Conservation (phyloP, 1,284 basidiomycete genomes). For the Taiwanofungus camphoratus region DNA sequence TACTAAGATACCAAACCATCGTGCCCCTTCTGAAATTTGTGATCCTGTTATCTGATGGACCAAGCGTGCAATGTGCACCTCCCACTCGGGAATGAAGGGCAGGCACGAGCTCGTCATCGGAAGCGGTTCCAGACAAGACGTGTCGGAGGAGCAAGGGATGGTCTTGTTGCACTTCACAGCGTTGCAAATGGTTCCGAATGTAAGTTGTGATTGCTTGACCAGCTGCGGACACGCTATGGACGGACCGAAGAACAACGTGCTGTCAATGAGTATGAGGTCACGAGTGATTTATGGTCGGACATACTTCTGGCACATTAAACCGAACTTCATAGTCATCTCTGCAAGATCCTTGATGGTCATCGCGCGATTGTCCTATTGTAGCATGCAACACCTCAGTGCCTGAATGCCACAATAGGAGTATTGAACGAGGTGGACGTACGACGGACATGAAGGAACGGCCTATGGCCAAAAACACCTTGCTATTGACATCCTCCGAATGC, state of each 20-base stretch:
- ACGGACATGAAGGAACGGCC: constrained; percentile 67
- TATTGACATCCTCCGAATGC: constrained; percentile 64
- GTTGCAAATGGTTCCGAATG: constrained; percentile 62
- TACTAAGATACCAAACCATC: constrained; percentile 72
- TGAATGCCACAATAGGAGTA: constrained; percentile 8
- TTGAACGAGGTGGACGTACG: constrained; percentile 36
- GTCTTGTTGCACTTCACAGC: constrained; percentile 65
- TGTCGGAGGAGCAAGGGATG: constrained; percentile 69
- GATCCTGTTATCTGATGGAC: constrained; percentile 40
- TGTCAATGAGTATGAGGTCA: constrained; percentile 3
- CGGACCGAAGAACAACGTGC: constrained; percentile 2
- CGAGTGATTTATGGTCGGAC: constrained; percentile 24
- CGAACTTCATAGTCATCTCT: constrained; percentile 57
- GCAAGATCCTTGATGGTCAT: constrained; percentile 81
- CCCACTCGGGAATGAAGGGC: constrained; percentile 65
- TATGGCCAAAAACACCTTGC: constrained; percentile 65
- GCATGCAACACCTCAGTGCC: constrained; percentile 3
- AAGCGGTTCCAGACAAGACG: constrained; percentile 58
- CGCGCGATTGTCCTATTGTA: constrained; percentile 62
- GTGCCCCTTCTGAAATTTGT: constrained; percentile 78
- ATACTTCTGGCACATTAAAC: constrained; percentile 69
- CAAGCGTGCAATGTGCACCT: constrained; percentile 49
- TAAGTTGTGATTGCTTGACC: constrained; percentile 76
- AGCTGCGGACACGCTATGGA: constrained; percentile 60
- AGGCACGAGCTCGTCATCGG: constrained; percentile 67